Evolutionary conservation across 306 rosid genomes (phyloP).

Genomic region (Urtica urens): DNA sequence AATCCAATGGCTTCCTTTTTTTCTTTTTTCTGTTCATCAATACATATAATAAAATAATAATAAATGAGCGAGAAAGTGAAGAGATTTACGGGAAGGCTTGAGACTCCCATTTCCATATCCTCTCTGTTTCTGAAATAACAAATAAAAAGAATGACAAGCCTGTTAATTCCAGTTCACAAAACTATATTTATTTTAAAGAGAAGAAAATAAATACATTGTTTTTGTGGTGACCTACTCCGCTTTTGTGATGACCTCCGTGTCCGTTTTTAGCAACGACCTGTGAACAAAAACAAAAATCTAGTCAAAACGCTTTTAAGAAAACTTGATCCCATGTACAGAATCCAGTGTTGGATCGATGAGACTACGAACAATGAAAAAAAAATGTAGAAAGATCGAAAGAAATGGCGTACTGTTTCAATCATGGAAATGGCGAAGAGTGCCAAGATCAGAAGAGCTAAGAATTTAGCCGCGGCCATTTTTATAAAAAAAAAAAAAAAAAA

Average conservation of each 20-base stretch:
- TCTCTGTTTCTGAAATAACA: neutral
- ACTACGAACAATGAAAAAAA: neutral
- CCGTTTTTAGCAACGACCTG: conserved; percentile 3
- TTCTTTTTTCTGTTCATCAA: neutral
- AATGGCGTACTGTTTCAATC: neutral
- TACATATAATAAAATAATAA: neutral
- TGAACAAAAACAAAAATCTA: neutral
- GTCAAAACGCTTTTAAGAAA: neutral
- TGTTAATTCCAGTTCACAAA: neutral
- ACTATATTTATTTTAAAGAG: neutral
- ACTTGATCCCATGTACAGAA: neutral
- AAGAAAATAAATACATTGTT: neutral
- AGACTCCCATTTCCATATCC: conserved; percentile 1
- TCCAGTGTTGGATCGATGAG: neutral
- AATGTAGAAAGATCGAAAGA: neutral
- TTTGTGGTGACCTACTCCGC: no score
- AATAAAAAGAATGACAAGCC: neutral
- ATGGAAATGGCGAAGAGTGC: conserved; percentile 5
- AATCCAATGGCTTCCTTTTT: neutral
- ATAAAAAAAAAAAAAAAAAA: neutral
- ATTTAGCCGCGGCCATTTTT: conserved; percentile 3
- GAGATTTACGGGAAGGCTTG: neutral
- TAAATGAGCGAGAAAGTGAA: neutral
- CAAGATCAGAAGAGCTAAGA: conserved; percentile 1
- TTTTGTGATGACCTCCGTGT: conserved; percentile 4